phyloP scores from a whole-genome alignment of 306 rosid genomes.

The Notholithocarpus densiflorus region DNA sequence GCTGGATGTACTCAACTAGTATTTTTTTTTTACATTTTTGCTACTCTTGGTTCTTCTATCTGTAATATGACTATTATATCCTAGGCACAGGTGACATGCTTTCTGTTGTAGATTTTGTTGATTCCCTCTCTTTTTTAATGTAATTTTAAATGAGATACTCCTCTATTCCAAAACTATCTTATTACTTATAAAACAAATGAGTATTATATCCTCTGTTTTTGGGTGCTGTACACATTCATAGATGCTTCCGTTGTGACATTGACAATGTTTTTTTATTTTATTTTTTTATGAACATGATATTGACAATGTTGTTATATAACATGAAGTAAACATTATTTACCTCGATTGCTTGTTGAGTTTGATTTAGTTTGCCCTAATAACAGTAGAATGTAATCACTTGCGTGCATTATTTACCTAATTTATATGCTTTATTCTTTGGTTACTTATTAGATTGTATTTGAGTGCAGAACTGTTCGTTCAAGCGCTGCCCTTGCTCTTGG shows the following conservation, averaged over 20 bases:
- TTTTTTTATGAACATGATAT: no score
- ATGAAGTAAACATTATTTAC: neutral
- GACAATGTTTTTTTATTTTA: no score
- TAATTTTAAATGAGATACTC: no score
- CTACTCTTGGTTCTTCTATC: neutral
- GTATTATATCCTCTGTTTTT: neutral
- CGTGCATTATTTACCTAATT: neutral
- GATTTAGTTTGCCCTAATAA: neutral
- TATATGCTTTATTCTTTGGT: slow-evolving; percentile 13
- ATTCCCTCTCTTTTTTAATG: no score
- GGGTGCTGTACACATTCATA: neutral
- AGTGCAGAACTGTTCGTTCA: slow-evolving; percentile 81
- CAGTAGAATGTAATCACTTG: neutral
- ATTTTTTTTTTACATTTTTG: neutral
- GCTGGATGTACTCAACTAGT: slow-evolving; percentile 1
- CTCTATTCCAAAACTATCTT: no score
- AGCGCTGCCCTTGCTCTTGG: slow-evolving; percentile 98
- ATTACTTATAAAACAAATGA: no score
- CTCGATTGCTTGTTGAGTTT: neutral
- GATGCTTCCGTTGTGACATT: neutral
- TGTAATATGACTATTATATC: neutral
- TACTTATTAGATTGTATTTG: slow-evolving; percentile 22
- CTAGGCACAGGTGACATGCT: neutral
- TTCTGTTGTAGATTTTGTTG: no score
- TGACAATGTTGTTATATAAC: neutral